A percentile compares a stretch with the other conserved stretches of the same genome.
Evolutionary conservation across 768 basidiomycete genomes (phyloP).

Genomic region (Leccinellum rugosiceps): DNA sequence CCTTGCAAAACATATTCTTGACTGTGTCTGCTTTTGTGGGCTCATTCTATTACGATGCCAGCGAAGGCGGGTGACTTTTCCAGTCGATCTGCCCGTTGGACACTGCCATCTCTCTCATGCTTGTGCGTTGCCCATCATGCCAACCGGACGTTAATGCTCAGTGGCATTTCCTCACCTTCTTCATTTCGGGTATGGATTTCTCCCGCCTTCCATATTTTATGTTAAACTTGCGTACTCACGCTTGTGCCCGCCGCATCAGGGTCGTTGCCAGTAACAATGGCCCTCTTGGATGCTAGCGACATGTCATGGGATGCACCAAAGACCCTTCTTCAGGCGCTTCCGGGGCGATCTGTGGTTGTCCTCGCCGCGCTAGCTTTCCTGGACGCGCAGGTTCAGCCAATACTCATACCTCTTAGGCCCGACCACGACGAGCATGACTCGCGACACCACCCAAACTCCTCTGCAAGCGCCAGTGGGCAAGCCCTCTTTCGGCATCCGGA

Average conservation of each 20-base stretch:
- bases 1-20: conserved; percentile 30
- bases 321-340: conserved; percentile 75
- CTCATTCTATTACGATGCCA: conserved; percentile 62
- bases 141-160: conserved; percentile 63
- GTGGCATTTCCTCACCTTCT: conserved; percentile 84
- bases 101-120: conserved; percentile 60
- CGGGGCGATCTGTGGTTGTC: conserved; percentile 78
- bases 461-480: too few species aligned
- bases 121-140: conserved; percentile 41
- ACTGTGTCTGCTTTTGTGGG: conserved; percentile 50
- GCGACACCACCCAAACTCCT: too few species aligned
- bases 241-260: conserved; percentile 37
- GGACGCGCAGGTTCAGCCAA: conserved; percentile 67
- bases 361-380: conserved; percentile 81
- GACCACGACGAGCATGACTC: conserved; percentile 78
- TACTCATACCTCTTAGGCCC: conserved; percentile 78
- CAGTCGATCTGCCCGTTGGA: conserved; percentile 76
- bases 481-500: too few species aligned
- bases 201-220: too few species aligned
- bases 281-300: conserved; percentile 38
- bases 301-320: conserved; percentile 30
- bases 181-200: conserved; percentile 54
- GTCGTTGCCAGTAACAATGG: conserved; percentile 41
- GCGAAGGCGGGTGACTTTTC: conserved; percentile 69
- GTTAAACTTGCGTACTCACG: neutral